A percentile compares a stretch with the other conserved stretches of the same genome.
Conservation (phyloP, 1,284 basidiomycete species). For the Volvariella surrecta region DNA sequence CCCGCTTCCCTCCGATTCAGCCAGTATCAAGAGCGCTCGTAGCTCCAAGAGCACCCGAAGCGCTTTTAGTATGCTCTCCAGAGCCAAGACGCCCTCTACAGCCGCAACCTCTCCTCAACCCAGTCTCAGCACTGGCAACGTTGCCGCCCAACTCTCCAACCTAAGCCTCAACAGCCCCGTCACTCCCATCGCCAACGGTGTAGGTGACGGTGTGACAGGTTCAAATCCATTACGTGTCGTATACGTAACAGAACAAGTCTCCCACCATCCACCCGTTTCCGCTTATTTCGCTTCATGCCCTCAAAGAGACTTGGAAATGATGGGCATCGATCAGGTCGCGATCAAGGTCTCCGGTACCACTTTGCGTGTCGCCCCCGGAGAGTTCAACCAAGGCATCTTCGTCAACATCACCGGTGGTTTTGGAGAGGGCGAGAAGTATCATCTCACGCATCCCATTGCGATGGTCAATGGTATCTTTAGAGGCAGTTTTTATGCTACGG, state of each 20-base stretch:
- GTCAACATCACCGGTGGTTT: constrained; percentile 67
- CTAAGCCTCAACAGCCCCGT: constrained; percentile 35
- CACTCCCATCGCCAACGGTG: constrained; percentile 16
- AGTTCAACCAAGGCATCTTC: constrained; percentile 85
- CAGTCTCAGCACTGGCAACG: constrained; percentile 17
- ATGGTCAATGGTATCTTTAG: constrained; percentile 89
- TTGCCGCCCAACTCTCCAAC: constrained; percentile 49
- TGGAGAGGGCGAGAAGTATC: constrained; percentile 79
- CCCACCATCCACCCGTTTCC: constrained; percentile 94
- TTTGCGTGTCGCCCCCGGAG: constrained; percentile 76
- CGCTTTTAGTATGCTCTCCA: constrained; percentile 43
- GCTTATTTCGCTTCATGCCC: constrained; percentile 82
- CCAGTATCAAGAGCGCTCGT: constrained; percentile 45
- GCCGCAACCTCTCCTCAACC: constrained; percentile 48
- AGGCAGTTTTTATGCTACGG: constrained; percentile 85
- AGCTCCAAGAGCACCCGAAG: constrained; percentile 52
- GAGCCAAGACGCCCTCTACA: constrained; percentile 41
- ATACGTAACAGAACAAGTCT: constrained; percentile 62
- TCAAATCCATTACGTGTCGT: constrained; percentile 48
- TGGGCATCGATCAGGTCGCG: constrained; percentile 86
- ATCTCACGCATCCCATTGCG: constrained; percentile 86
- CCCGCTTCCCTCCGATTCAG: constrained; percentile 34
- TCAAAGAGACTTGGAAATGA: constrained; percentile 60
- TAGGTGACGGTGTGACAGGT: constrained; percentile 7
- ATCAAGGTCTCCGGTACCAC: constrained; percentile 85